Percentiles rank a stretch among this genome's conserved stretches.
These are phyloP conservation scores for Blastobotrys peoriensis DNA, from an alignment of 805 yeast species.

Conservation along the genomic window DNA sequence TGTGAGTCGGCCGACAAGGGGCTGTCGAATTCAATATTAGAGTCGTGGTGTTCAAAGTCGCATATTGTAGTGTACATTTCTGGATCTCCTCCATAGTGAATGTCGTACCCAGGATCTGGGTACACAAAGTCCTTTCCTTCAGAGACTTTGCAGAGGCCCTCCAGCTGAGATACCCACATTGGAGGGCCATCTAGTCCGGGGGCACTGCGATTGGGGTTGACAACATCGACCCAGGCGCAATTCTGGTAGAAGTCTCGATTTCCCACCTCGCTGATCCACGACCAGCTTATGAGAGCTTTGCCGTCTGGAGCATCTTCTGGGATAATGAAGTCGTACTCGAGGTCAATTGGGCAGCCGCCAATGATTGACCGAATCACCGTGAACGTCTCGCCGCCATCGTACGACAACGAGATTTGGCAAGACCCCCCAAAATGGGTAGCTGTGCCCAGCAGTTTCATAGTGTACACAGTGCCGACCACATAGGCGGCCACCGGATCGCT, in stretches of 20 bases:
- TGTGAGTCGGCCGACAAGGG: background rate
- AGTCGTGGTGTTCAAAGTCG: slow-evolving; percentile 4
- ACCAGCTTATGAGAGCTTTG: slow-evolving; percentile 20
- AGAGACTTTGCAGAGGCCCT: slow-evolving; percentile 16
- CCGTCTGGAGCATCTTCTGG: slow-evolving; percentile 20
- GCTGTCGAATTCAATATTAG: background rate
- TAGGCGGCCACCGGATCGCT: slow-evolving; percentile 13
- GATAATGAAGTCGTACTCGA: slow-evolving; percentile 16
- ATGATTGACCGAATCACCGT: slow-evolving; percentile 21
- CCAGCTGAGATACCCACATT: slow-evolving; percentile 19
- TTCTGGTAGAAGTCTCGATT: slow-evolving; percentile 22
- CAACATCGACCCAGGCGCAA: slow-evolving; percentile 22
- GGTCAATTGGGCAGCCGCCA: slow-evolving; percentile 21
- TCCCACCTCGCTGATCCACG: slow-evolving; percentile 20
- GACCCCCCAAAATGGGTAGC: slow-evolving; percentile 22
- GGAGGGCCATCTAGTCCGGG: slow-evolving; percentile 13
- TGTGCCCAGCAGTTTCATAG: slow-evolving; percentile 13
- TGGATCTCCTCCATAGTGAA: slow-evolving; percentile 20
- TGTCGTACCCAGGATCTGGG: slow-evolving; percentile 19
- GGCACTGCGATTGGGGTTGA: slow-evolving; percentile 5
- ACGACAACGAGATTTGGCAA: slow-evolving; percentile 22
- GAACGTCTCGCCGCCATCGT: slow-evolving; percentile 21
- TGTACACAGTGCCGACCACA: slow-evolving; percentile 13
- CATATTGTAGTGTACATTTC: slow-evolving; percentile 16
- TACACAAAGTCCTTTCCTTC: slow-evolving; percentile 22